phyloP scores from a whole-genome alignment of 2,329 filamentous ascomycete genomes.

The Eutypa lata region DNA sequence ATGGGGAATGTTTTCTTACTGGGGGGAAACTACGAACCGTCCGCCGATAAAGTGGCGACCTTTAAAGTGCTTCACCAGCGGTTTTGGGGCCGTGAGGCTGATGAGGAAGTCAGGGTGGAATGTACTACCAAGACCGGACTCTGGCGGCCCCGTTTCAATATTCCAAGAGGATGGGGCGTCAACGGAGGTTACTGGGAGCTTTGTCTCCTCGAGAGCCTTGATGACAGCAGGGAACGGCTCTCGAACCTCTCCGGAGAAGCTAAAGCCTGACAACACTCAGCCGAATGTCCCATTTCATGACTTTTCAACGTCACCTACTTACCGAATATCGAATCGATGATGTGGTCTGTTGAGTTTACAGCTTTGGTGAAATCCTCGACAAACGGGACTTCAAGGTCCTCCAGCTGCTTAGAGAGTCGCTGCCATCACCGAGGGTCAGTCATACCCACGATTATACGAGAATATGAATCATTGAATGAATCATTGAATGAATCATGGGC shows the following conservation, averaged over 20 bases:
- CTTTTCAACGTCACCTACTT: constrained; percentile 24
- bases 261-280: constrained; percentile 62
- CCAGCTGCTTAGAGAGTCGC: constrained; percentile 81
- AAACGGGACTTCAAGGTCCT: constrained; percentile 80
- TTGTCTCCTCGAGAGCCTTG: constrained; percentile 67
- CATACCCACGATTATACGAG: too few species aligned
- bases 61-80: constrained; percentile 76
- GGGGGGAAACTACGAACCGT: constrained; percentile 47
- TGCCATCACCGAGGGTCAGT: constrained; percentile 31
- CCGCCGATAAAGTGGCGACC: constrained; percentile 92
- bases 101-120: constrained; percentile 81
- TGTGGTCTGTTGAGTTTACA: constrained; percentile 67
- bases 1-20: not conserved
- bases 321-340: constrained; percentile 94
- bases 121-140: constrained; percentile 69
- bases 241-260: constrained; percentile 87
- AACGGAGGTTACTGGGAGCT: constrained; percentile 77
- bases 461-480: not conserved
- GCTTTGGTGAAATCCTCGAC: constrained; percentile 72
- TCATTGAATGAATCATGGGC: not conserved
- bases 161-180: constrained; percentile 95
- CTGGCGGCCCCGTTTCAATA: constrained; percentile 81
- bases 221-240: constrained; percentile 88
- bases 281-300: constrained; percentile 5
- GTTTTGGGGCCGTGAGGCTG: constrained; percentile 91